Conservation (phyloP, 352 stramenopile genomes). For the Pythium brassicae region DNA sequence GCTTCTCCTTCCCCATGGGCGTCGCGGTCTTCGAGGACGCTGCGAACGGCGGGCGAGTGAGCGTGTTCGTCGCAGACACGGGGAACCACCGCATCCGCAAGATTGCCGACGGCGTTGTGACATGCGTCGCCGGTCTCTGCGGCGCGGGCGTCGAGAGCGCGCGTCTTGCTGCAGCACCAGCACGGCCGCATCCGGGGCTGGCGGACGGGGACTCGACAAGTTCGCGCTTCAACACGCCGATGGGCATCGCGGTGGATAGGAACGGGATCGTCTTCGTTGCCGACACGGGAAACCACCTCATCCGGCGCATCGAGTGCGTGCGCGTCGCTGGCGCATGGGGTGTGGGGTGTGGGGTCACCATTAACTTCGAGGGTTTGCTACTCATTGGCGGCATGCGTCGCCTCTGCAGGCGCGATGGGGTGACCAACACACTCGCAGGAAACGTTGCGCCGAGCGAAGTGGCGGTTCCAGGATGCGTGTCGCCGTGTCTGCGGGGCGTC, state of each 20-base stretch:
- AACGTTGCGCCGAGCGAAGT: constrained; percentile 52
- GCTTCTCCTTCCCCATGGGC: constrained; percentile 69
- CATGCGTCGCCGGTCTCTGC: constrained; percentile 89
- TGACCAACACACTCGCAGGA: constrained; percentile 62
- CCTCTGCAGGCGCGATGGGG: constrained; percentile 30
- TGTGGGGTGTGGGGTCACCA: no score
- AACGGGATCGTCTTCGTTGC: constrained; percentile 90
- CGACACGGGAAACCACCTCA: constrained; percentile 95
- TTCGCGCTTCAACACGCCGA: constrained; percentile 90
- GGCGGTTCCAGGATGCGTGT: constrained; percentile 79
- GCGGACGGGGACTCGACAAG: constrained; percentile 76
- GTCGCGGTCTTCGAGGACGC: constrained; percentile 56
- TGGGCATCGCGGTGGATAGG: constrained; percentile 79
- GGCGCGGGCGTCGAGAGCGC: constrained; percentile 61
- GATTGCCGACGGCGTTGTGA: constrained; percentile 59
- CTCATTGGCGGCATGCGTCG: background rate
- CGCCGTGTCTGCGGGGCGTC: constrained; percentile 88
- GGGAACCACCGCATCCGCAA: constrained; percentile 82
- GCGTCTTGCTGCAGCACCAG: constrained; percentile 24
- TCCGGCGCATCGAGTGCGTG: constrained; percentile 80
- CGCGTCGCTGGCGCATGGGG: no score
- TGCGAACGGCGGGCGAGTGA: constrained; percentile 17
- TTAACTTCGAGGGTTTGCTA: no score
- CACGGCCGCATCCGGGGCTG: constrained; percentile 80
- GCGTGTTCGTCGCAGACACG: constrained; percentile 74